Percentiles rank a stretch among this genome's conserved stretches.
These are phyloP conservation scores for Blastocystis sp. DNA, from an alignment of 352 stramenopile genomes.

Conservation along the genomic window DNA sequence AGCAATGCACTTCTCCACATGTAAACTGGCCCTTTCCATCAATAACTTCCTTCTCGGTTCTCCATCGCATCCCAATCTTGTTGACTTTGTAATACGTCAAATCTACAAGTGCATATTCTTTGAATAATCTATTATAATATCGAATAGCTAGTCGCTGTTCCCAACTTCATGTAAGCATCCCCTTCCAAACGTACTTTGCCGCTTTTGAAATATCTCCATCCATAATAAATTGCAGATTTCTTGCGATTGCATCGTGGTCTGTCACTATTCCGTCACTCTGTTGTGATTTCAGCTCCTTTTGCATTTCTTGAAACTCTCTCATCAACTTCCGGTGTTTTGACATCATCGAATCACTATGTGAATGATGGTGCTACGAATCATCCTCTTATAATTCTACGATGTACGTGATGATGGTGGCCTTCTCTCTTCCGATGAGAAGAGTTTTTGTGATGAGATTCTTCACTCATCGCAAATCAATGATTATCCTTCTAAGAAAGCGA, in stretches of 20 bases:
- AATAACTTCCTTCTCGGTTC: conserved; percentile 74
- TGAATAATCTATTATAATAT: conserved; percentile 76
- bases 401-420: not conserved
- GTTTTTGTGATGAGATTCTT: not conserved
- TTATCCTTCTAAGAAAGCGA: too few species aligned
- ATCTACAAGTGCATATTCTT: conserved; percentile 76
- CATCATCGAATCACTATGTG: not conserved
- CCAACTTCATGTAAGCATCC: conserved; percentile 65
- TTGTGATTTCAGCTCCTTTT: not conserved
- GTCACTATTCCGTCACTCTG: not conserved
- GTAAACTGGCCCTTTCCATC: conserved; percentile 75
- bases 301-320: not conserved
- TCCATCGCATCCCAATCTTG: conserved; percentile 74
- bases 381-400: not conserved
- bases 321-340: conserved; percentile 42
- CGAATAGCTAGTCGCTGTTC: conserved; percentile 74
- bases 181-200: not conserved
- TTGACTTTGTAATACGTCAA: conserved; percentile 70
- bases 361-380: not conserved
- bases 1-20: conserved; percentile 74
- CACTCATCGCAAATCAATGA: not conserved
- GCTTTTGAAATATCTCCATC: conserved; percentile 13
- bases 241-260: conserved; percentile 5
- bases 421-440: not conserved
- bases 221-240: conserved; percentile 57